phyloP scores from a whole-genome alignment of 1,284 basidiomycete species.

The Leucoagaricus sp. region DNA sequence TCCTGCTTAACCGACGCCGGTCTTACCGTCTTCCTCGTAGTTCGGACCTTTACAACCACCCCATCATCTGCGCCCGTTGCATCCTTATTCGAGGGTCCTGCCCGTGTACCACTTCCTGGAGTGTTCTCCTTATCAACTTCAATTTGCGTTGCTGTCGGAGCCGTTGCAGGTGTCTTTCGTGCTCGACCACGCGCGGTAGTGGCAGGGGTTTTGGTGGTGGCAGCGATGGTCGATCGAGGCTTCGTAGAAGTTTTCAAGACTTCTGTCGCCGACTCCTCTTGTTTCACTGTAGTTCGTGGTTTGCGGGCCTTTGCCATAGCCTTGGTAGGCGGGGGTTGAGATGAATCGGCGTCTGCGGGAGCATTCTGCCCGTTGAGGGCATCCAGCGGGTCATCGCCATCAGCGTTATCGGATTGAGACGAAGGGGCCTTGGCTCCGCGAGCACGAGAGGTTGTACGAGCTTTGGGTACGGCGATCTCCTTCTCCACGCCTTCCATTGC shows the following conservation, averaged over 20 bases:
- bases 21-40: conserved; percentile 12
- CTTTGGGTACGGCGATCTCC: background rate
- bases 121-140: conserved; percentile 22
- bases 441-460: background rate
- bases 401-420: conserved; percentile 8
- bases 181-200: conserved; percentile 10
- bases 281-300: background rate
- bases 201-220: conserved; percentile 16
- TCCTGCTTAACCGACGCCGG: conserved; percentile 10
- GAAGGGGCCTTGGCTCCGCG: conserved; percentile 1
- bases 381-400: conserved; percentile 21
- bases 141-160: conserved; percentile 20
- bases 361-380: conserved; percentile 14
- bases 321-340: background rate
- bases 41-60: conserved; percentile 15
- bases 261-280: background rate
- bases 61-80: conserved; percentile 13
- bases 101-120: conserved; percentile 1
- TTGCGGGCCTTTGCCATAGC: background rate
- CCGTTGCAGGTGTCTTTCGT: conserved; percentile 26
- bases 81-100: background rate
- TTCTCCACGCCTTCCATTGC: background rate
- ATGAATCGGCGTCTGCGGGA: conserved; percentile 3
- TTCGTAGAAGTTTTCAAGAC: background rate
- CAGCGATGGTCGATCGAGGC: conserved; percentile 1